Base-by-base conservation (phyloP, 2,329 filamentous ascomycete species). In the Orbilia blumenaviensis region DNA sequence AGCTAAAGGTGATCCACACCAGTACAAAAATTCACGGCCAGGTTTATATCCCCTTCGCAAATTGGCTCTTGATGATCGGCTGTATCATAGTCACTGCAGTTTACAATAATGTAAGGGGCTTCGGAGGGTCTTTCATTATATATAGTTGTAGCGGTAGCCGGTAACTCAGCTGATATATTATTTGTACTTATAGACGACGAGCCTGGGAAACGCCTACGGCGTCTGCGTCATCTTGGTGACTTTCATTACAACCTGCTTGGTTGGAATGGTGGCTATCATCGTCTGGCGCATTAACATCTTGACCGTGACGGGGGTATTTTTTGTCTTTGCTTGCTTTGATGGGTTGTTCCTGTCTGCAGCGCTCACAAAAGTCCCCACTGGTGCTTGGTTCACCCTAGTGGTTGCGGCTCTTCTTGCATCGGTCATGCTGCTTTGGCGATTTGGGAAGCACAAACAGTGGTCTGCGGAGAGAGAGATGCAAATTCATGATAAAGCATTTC, bases 141-240 rank as follows among this genome's bases (percentile, higher is more conserved):
- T n/a, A n/a, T n/a, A 29, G 1, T 79, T 25, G 81, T 36, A 14
- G 48, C n/a, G n/a, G n/a, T n/a, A n/a, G n/a, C n/a, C n/a, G n/a
- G n/a, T n/a, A n/a, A n/a, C n/a, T n/a, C n/a, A n/a, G n/a, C n/a
- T n/a, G n/a, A n/a, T n/a, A n/a, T n/a, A n/a, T n/a, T n/a, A n/a
- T n/a, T n/a, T n/a, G n/a, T 36, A 77, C 27, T 2, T 58, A 25
- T 72, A 88, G 85, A 91, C 90, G 0, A 91, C 89, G 0, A 85
- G 86, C 66, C 86, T 93, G 0, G 91, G 91, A 23, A 89, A 92
- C 79, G 91, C 91, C 0, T 93, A 93, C 79, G 91, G 91, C 41
- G 89, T 92, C 6, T 94, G 91, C 78, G 91, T 94, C 81, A 92
- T 93, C 79, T 88, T 92, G 56, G 91, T 93, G 46, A 92, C 91